Conservation (phyloP, 306 rosid species). For the Begonia peltatifolia region DNA sequence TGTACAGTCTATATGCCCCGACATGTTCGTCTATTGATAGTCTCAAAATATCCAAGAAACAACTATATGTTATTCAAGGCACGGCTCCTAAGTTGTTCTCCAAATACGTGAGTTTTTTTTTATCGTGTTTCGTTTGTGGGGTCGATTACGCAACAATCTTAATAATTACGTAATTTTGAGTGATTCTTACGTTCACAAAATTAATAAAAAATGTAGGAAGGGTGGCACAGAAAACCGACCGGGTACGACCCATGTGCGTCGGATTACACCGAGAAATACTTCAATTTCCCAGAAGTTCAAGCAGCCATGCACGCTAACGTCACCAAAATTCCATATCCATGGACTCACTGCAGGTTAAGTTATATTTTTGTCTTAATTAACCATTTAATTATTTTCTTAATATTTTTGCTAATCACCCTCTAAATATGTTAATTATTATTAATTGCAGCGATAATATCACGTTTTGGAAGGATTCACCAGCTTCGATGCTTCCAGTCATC, state of each 20-base stretch:
- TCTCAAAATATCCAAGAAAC: not conserved
- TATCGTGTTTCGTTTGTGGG: not conserved
- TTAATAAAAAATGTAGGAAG: conserved; percentile 9
- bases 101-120: conserved; percentile 16
- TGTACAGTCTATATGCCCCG: conserved; percentile 35
- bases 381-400: not conserved
- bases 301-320: conserved; percentile 39
- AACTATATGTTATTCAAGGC: conserved; percentile 4
- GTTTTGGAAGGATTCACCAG: conserved; percentile 48
- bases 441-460: conserved; percentile 26
- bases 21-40: conserved; percentile 1
- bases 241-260: conserved; percentile 40
- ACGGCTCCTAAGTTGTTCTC: conserved; percentile 9
- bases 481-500: conserved; percentile 51
- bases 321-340: conserved; percentile 30
- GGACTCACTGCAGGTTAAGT: conserved; percentile 28
- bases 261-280: conserved; percentile 16
- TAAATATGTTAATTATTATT: not conserved
- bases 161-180: no score
- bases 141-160: no score
- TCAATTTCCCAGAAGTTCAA: conserved; percentile 34
- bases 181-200: no score
- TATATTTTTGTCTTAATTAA: not conserved
- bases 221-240: conserved; percentile 18
- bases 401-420: not conserved